phyloP scores from a whole-genome alignment of 805 yeast genomes.

The Candida quercuum region DNA sequence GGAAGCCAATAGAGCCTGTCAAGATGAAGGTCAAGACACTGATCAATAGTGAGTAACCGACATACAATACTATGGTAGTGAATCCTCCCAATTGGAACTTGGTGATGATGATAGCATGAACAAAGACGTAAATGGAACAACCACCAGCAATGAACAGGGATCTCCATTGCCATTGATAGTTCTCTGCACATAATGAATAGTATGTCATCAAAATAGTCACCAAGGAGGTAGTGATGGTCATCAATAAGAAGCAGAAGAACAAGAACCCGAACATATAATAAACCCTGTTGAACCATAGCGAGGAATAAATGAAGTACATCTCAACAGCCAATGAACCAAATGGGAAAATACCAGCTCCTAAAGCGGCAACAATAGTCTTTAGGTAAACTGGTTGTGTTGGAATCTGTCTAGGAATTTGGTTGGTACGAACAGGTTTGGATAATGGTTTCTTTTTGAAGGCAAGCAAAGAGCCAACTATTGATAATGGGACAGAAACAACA shows the following conservation, averaged over 20 bases:
- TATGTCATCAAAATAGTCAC: slow-evolving; percentile 79
- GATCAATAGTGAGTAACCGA: slow-evolving; percentile 76
- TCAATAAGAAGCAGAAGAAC: slow-evolving; percentile 79
- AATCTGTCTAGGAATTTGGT: slow-evolving; percentile 94
- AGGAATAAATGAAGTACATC: slow-evolving; percentile 84
- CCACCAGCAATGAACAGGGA: slow-evolving; percentile 85
- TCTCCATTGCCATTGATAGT: slow-evolving; percentile 98
- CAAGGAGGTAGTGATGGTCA: slow-evolving; percentile 74
- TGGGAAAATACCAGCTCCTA: slow-evolving; percentile 87
- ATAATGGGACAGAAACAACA: slow-evolving; percentile 75
- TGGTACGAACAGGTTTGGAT: slow-evolving; percentile 79
- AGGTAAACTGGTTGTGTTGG: slow-evolving; percentile 88
- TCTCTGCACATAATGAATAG: slow-evolving; percentile 81
- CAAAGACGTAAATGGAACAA: slow-evolving; percentile 75
- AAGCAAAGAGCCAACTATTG: slow-evolving; percentile 75
- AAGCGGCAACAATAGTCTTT: slow-evolving; percentile 56
- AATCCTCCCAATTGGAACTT: slow-evolving; percentile 68
- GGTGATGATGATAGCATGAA: slow-evolving; percentile 75
- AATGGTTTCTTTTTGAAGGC: slow-evolving; percentile 59
- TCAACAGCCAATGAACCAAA: slow-evolving; percentile 94
- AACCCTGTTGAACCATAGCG: slow-evolving; percentile 89
- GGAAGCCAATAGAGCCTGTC: slow-evolving; percentile 85
- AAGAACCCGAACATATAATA: slow-evolving; percentile 98
- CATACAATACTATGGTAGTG: slow-evolving; percentile 69
- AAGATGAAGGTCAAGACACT: slow-evolving; percentile 68